Percentiles rank a stretch among this genome's conserved stretches.
Evolutionary conservation across 2,329 filamentous ascomycete species (phyloP).

Genomic region (Tolypocladium pustulatum): DNA sequence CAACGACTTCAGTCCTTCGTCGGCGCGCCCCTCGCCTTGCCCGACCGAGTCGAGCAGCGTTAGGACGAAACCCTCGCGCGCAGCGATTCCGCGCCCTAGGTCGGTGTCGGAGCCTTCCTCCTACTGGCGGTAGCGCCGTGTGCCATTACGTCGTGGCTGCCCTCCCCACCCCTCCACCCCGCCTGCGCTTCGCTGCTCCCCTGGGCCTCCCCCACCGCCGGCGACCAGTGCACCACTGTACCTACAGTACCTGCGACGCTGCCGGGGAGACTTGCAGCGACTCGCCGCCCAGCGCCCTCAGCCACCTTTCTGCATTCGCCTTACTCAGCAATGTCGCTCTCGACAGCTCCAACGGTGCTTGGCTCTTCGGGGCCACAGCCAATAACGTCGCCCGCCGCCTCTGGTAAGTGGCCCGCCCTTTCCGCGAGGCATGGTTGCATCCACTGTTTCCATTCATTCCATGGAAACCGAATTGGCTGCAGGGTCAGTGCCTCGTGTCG

Average conservation of each 20-base stretch:
- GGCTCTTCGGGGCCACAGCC: neutral
- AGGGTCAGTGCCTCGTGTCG: conserved; percentile 3
- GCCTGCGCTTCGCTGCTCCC: neutral
- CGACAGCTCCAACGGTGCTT: neutral
- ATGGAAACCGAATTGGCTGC: neutral
- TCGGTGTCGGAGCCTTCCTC: conserved; percentile 1
- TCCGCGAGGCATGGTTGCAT: conserved; percentile 2
- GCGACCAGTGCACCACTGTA: neutral
- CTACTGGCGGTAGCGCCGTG: conserved; percentile 1
- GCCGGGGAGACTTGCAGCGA: neutral
- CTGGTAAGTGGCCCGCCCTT: conserved; percentile 2
- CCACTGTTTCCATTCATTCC: conserved; percentile 1
- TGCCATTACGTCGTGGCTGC: conserved; percentile 6
- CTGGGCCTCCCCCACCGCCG: neutral
- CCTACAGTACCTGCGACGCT: neutral
- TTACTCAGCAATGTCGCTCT: conserved; percentile 4
- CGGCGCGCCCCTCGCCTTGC: neutral
- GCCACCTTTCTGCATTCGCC: neutral
- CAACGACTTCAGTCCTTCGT: too few relatives aligned
- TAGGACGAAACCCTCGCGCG: neutral
- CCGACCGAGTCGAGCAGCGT: neutral
- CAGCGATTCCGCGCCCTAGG: conserved; percentile 4
- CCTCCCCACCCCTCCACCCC: neutral
- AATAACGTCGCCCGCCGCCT: conserved; percentile 1
- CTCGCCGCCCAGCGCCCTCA: neutral